Conservation (phyloP, 2,329 filamentous ascomycete genomes). For the Coniella vitis region DNA sequence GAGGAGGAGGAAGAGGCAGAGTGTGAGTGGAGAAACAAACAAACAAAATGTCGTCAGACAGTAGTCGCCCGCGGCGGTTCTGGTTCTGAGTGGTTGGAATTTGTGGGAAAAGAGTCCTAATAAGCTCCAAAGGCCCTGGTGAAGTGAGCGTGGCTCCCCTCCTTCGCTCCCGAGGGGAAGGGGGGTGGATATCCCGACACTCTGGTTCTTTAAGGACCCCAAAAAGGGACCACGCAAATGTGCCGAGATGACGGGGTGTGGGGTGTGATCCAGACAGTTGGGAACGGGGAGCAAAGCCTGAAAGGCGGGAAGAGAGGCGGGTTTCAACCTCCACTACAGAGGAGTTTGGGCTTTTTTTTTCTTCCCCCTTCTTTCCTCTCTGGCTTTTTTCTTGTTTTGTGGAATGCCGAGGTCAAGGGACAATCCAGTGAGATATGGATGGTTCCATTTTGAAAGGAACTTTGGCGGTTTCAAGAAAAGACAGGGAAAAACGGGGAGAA, state of each 20-base stretch:
- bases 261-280: constrained; percentile 13
- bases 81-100: no score
- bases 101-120: no score
- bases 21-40: not conserved
- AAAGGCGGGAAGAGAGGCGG: not conserved
- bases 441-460: no score
- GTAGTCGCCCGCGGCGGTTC: no score
- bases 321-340: not conserved
- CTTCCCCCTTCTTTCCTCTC: not conserved
- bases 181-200: constrained; percentile 9
- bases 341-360: not conserved
- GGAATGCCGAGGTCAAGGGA: no score
- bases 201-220: constrained; percentile 3
- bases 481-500: not conserved
- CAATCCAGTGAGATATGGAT: no score
- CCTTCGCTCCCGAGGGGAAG: not conserved
- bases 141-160: not conserved
- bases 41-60: no score
- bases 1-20: not conserved
- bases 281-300: constrained; percentile 8
- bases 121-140: not conserved
- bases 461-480: no score
- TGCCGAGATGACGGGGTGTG: constrained; percentile 12
- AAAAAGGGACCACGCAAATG: not conserved
- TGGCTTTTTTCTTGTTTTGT: no score